Evolutionary conservation across 371 early-diverging fungal genomes (phyloP), one percentile per base, ranked within the genome.

Genomic region (Mucor saturninus): DNA sequence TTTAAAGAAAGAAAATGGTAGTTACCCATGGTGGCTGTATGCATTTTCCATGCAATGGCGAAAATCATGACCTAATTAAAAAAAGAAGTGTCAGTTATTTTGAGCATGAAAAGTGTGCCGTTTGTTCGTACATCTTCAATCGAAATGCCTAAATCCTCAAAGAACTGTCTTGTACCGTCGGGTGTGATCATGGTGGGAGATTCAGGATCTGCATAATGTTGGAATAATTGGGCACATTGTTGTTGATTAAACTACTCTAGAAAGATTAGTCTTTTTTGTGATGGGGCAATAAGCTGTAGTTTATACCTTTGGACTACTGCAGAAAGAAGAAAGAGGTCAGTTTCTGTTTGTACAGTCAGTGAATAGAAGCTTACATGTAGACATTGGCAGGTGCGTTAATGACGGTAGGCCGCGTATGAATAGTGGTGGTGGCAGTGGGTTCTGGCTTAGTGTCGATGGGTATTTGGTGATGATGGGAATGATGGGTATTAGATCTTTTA

Each of bases 41-140:
- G 62, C 74, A 91, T 74, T 62, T 86, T 83, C 80, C 81, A 87
- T 4, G 89, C 88, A 45, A 89, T 68, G 5, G 82, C 83, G 50
- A 90, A 72, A 59, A 86, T 83, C 32, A 80, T 66, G 14, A 80
- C 74, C 88, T 87, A 75, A 53, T 54, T 7, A 48, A n/a, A 37
- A 13, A 42, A 43, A 29, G 26, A 10, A 29, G 3, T 39, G 14
- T 42, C 10, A 15, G 21, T 21, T 21, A 21, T 21, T 21, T 21
- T 21, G 21, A 21, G 21, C 21, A 21, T 21, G 21, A 21, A 21
- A 21, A 21, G 21, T 21, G 21, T 21, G 21, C 21, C 21, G 21
- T 21, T 21, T 21, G 21, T 15, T 46, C 67, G 56, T 71, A 77
- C 81, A 65, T 76, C 73, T 45, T 81, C 81, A 26, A 81, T 55